Evolutionary conservation across 768 basidiomycete genomes (phyloP), one percentile per base, ranked within the genome.

Genomic region (Boletellus ananas): DNA sequence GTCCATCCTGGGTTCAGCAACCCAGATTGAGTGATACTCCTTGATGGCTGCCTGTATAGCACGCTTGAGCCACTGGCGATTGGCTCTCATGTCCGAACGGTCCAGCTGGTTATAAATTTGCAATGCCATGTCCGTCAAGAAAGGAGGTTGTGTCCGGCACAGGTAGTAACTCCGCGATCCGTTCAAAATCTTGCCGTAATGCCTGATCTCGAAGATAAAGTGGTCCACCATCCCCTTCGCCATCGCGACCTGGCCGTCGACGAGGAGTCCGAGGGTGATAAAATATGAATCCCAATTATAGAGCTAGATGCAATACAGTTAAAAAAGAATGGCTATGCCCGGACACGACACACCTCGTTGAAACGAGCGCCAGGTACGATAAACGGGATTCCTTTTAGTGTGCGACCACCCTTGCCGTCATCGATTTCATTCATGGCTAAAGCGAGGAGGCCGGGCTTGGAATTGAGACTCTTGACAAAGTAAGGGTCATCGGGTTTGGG

Each of bases 201-300:
- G 90, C 73, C 85, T 92, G 76, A 99, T 96, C 76, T 98, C 93
- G 66, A 98, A 99, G 64, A 96, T 89, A 73, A 98, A 99, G 68
- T 99, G 95, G 48, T 98, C 96, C 38, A 97, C 94, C 84, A 98
- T 93, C 61, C 93, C 91, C 70, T 94, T 92, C 17, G 96, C 95
- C 83, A 98, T 89, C 51, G 84, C 80, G 25, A 95, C 83, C 61
- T 93, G 86, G 23, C 94, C 94, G 63, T 99, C 95, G 20, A 97
- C 91, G 8, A 99, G 81, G 25, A 99, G 80, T 14, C 95, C 95
- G 21, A 98, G 82, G 8, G 89, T 77, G 62, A 95, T 92, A 68
- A 96, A 96, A 73, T 94, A 94, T 7, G 89, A 91, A 69, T 94
- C 91, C 91, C 91, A 94, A 65, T 94, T 93, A 72, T 94, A 94